phyloP scores from a whole-genome alignment of 257 asterid species.

The Scutellaria galericulata region DNA sequence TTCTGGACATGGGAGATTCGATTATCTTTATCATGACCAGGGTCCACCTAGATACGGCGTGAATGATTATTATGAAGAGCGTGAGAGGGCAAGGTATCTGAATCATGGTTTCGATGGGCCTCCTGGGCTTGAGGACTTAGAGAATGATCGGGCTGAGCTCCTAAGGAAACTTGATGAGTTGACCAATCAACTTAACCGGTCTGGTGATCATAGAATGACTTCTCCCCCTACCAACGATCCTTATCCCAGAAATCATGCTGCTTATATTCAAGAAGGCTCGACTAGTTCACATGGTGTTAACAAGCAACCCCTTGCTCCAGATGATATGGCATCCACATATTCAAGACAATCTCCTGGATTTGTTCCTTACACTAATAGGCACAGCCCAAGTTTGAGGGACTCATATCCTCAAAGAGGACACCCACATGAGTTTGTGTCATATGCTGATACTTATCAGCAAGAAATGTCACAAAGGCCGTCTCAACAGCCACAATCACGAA shows the following conservation, averaged over 20 bases:
- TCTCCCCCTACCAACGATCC: constrained; percentile 52
- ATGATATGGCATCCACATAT: constrained; percentile 47
- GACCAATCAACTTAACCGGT: constrained; percentile 70
- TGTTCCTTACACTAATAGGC: constrained; percentile 44
- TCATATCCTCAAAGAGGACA: constrained; percentile 48
- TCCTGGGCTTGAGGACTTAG: constrained; percentile 59
- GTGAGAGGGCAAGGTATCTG: constrained; percentile 46
- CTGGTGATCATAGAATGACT: constrained; percentile 52
- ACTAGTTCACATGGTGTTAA: constrained; percentile 43
- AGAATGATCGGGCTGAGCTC: constrained; percentile 74
- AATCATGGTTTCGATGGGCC: constrained; percentile 49
- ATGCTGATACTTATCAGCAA: constrained; percentile 45
- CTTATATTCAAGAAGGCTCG: constrained; percentile 48
- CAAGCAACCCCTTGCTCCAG: constrained; percentile 47
- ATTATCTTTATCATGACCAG: constrained; percentile 48
- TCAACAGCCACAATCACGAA: constrained; percentile 45
- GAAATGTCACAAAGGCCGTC: constrained; percentile 55
- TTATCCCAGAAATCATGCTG: constrained; percentile 44
- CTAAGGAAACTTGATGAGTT: constrained; percentile 75
- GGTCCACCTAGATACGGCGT: constrained; percentile 55
- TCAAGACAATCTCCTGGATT: constrained; percentile 38
- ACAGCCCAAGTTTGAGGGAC: constrained; percentile 49
- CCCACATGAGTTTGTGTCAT: constrained; percentile 47
- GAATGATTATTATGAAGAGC: constrained; percentile 50
- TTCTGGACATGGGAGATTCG: constrained; percentile 45